Conservation (phyloP, 208 protist species). For the Acanthamoeba castellanii region DNA sequence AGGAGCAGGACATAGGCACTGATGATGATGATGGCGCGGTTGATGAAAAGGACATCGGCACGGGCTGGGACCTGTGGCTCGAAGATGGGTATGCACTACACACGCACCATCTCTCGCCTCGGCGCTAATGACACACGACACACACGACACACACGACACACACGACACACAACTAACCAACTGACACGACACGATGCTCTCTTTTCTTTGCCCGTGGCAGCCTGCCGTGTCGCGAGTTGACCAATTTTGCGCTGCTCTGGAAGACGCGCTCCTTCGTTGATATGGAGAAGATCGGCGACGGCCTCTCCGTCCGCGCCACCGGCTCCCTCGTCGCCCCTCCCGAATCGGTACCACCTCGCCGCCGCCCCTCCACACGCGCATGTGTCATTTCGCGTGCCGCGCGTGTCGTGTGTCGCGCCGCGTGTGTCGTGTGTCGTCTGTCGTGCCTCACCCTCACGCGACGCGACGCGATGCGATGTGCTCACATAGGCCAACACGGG, state of each 20-base stretch:
- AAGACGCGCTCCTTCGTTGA: constrained; percentile 3
- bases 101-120: not conserved
- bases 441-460: too few species aligned
- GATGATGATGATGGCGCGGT: not conserved
- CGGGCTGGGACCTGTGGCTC: not conserved
- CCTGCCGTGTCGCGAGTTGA: constrained; percentile 22
- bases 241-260: not conserved
- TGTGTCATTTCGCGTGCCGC: too few species aligned
- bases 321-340: not conserved
- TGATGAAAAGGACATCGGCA: not conserved
- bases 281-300: not conserved
- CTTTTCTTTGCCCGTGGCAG: too few species aligned
- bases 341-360: constrained; percentile 8
- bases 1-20: not conserved
- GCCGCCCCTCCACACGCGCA: too few species aligned
- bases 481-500: not conserved
- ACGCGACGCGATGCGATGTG: too few species aligned
- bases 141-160: too few species aligned
- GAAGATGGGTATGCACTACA: not conserved
- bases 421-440: not conserved
- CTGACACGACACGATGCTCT: too few species aligned
- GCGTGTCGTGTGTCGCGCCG: not conserved
- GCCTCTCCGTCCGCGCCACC: not conserved
- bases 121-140: too few species aligned
- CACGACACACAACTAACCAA: too few species aligned